Evolutionary conservation across 768 basidiomycete species (phyloP), one percentile per base, ranked within the genome.

Genomic region (Boletus rex-veris): DNA sequence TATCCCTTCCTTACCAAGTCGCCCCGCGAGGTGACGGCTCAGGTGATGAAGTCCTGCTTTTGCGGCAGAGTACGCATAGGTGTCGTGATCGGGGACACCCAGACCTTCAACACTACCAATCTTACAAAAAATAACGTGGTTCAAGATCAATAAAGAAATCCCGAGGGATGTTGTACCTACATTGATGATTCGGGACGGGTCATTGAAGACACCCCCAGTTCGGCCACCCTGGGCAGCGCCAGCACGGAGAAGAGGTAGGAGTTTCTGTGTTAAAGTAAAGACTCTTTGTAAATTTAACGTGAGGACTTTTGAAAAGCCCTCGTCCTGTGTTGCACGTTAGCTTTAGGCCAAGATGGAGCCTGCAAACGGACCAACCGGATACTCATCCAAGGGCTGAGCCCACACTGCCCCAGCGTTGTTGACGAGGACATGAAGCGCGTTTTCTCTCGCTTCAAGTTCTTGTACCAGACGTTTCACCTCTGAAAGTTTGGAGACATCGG

Each of bases 391-490:
- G 14, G 70, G 54, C 10, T 73, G 76, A 19, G 75, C 77, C 82
- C 82, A 82, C 16, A 77, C 74, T n/a, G 80, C 74, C 7, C 84
- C 84, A 7, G 81, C 81, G 54, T 86, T 86, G 67, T 87, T 86
- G 52, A 87, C 79, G 9, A 84, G 75, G 35, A 81, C 74, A 63
- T 85, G 78, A 35, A 86, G 64, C 1, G 65, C 76, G 41, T 75
- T 72, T 71, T 88, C 86, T 63, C 73, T 72, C 45, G 73, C 72
- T 46, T 73, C 62, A 26, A 86, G 59, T 66, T 80, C 81, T 40
- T 73, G 61, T 3, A 77, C 81, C 5, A 88, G 69, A 50, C 75
- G 66, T 49, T 80, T 74, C 50, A 84, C 80, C 54, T 84, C 80
- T 11, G 77, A 75, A 45, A 74, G 67, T 56, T 78, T 79, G 52